Percentiles rank a stretch among this genome's conserved stretches.
Evolutionary conservation across 1,284 basidiomycete genomes (phyloP).

Genomic region (Neonothopanus nambi): DNA sequence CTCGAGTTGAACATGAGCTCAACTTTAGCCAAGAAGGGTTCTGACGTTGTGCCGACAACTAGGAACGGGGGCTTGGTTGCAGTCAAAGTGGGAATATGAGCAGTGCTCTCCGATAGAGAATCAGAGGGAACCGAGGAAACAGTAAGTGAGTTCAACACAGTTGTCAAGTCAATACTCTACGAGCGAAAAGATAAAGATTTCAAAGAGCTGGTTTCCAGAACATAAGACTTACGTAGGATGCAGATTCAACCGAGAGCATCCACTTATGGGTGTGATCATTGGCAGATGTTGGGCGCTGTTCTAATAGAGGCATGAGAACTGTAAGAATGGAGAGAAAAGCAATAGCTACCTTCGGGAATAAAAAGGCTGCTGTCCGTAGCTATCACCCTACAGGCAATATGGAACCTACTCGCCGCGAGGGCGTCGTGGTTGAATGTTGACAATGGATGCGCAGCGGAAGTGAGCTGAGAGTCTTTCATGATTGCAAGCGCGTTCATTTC

Average conservation of each 20-base stretch:
- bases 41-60: constrained; percentile 53
- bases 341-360: constrained; percentile 51
- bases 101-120: no score
- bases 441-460: not conserved
- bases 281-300: constrained; percentile 37
- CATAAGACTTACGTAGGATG: constrained; percentile 61
- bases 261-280: constrained; percentile 61
- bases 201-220: not conserved
- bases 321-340: not conserved
- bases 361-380: constrained; percentile 66
- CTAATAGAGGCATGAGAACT: constrained; percentile 31
- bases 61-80: constrained; percentile 56
- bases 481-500: not conserved
- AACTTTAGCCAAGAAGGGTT: constrained; percentile 65
- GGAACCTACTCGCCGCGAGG: constrained; percentile 53
- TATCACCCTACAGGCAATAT: constrained; percentile 61
- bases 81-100: constrained; percentile 43
- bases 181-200: constrained; percentile 12
- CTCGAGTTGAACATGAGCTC: constrained; percentile 47
- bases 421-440: constrained; percentile 4
- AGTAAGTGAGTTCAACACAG: constrained; percentile 50
- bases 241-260: constrained; percentile 67
- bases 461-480: not conserved
- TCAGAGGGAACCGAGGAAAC: no score
- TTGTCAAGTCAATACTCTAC: constrained; percentile 51